Conservation (phyloP, 2,329 filamentous ascomycete species). For the Monosporascus sp. region DNA sequence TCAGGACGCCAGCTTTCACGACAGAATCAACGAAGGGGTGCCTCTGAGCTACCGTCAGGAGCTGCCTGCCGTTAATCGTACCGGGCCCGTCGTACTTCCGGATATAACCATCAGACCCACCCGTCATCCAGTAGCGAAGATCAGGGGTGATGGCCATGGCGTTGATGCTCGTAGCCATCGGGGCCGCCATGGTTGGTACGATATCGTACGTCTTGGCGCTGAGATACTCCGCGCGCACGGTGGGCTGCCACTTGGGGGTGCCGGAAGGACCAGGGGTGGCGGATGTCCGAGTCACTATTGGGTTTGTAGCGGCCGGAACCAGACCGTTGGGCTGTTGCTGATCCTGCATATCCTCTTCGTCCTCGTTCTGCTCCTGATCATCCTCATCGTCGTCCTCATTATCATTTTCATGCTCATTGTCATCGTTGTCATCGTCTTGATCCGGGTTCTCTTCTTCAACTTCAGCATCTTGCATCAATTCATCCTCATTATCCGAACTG, state of each 20-base stretch:
- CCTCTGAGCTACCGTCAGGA: slow-evolving; percentile 88
- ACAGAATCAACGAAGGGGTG: slow-evolving; percentile 98
- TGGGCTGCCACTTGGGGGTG: slow-evolving; percentile 46
- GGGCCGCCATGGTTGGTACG: slow-evolving; percentile 92
- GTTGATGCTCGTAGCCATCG: slow-evolving; percentile 93
- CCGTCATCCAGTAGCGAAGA: slow-evolving; percentile 90
- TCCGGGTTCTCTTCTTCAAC: slow-evolving; percentile 19
- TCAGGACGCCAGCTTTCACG: slow-evolving; percentile 85
- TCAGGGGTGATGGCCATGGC: slow-evolving; percentile 87
- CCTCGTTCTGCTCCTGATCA: slow-evolving; percentile 30
- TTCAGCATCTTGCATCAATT: slow-evolving; percentile 25
- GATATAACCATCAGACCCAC: slow-evolving; percentile 91
- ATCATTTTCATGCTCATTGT: slow-evolving; percentile 31
- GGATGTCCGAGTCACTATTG: slow-evolving; percentile 23
- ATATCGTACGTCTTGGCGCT: slow-evolving; percentile 85
- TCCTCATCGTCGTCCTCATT: slow-evolving; percentile 31
- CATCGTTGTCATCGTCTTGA: slow-evolving; percentile 33
- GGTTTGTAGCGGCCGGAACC: slow-evolving; percentile 5
- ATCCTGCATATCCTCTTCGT: slow-evolving; percentile 24
- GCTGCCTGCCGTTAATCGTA: slow-evolving; percentile 90
- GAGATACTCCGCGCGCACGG: slow-evolving; percentile 71
- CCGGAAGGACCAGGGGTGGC: slow-evolving; percentile 24
- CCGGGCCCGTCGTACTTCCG: slow-evolving; percentile 94
- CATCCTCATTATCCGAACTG: slow-evolving; percentile 40
- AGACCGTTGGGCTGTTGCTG: slow-evolving; percentile 8